phyloP scores from a whole-genome alignment of 1,284 basidiomycete genomes.

The Phaffia rhodozyma region DNA sequence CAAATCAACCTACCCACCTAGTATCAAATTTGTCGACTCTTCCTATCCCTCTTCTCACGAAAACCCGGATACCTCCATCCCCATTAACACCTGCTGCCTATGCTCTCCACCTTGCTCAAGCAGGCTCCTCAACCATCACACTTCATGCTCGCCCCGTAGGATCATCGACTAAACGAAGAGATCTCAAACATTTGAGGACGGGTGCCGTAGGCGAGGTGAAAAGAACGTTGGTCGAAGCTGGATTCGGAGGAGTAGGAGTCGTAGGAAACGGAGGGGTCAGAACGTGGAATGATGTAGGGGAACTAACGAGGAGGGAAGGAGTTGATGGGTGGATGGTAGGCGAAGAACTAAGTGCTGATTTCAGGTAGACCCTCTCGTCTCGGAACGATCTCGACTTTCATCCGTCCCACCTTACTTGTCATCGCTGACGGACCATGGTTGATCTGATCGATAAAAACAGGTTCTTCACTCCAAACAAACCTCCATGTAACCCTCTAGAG shows the following conservation, averaged over 20 bases:
- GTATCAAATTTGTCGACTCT: slow-evolving; percentile 52
- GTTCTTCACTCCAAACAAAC: slow-evolving; percentile 1
- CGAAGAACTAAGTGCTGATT: slow-evolving; percentile 55
- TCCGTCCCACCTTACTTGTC: neutral
- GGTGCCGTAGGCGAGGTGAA: slow-evolving; percentile 47
- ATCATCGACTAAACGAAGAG: slow-evolving; percentile 50
- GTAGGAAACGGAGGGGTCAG: slow-evolving; percentile 66
- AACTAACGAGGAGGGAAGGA: slow-evolving; percentile 46
- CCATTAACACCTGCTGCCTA: slow-evolving; percentile 42
- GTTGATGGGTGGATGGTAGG: slow-evolving; percentile 67
- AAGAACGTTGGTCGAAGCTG: slow-evolving; percentile 26
- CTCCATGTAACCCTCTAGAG: neutral
- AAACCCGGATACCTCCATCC: slow-evolving; percentile 42
- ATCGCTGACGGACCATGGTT: neutral
- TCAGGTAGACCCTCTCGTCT: slow-evolving; percentile 41
- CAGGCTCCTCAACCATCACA: slow-evolving; percentile 53
- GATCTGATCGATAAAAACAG: neutral
- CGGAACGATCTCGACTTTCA: neutral
- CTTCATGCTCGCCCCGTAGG: slow-evolving; percentile 60
- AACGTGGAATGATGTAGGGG: slow-evolving; percentile 44
- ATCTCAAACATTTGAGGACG: slow-evolving; percentile 47
- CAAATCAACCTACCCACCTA: slow-evolving; percentile 25
- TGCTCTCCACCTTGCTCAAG: slow-evolving; percentile 46
- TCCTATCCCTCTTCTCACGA: slow-evolving; percentile 50
- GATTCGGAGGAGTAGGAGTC: slow-evolving; percentile 43